Conservation (phyloP, 257 asterid species). For the Lavandula angustifolia region DNA sequence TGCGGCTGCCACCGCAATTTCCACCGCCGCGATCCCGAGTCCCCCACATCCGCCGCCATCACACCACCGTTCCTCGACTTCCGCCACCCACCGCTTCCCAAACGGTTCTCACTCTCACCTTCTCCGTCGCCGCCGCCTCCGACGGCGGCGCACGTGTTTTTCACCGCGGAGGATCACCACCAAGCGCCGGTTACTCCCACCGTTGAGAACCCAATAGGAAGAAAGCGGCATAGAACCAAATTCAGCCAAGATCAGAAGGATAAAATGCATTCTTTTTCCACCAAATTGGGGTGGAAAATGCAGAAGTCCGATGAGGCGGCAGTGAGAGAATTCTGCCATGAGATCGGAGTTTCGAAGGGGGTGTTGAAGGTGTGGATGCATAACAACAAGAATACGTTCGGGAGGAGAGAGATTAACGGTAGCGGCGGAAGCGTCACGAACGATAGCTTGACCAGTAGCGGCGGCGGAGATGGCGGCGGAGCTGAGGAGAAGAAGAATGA, state of each 20-base stretch:
- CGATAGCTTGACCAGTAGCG: conserved; percentile 21
- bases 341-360: conserved; percentile 50
- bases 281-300: conserved; percentile 64
- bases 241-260: conserved; percentile 65
- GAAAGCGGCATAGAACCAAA: conserved; percentile 69
- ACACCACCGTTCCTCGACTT: conserved; percentile 65
- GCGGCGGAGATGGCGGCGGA: conserved; percentile 25
- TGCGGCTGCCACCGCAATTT: conserved; percentile 88
- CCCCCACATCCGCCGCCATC: conserved; percentile 40
- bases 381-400: conserved; percentile 46
- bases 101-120: conserved; percentile 45
- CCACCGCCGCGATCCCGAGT: conserved; percentile 69
- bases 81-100: conserved; percentile 43
- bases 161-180: conserved; percentile 44
- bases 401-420: conserved; percentile 30
- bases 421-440: conserved; percentile 16
- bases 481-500: conserved; percentile 9
- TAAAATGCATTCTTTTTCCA: conserved; percentile 59
- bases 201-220: conserved; percentile 43
- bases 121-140: conserved; percentile 39
- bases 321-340: conserved; percentile 56
- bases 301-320: conserved; percentile 45
- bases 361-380: conserved; percentile 70
- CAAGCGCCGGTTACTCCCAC: conserved; percentile 64
- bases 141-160: conserved; percentile 29